Evolutionary conservation across 2,329 filamentous ascomycete species (phyloP).

Genomic region (Colletotrichum sp.): DNA sequence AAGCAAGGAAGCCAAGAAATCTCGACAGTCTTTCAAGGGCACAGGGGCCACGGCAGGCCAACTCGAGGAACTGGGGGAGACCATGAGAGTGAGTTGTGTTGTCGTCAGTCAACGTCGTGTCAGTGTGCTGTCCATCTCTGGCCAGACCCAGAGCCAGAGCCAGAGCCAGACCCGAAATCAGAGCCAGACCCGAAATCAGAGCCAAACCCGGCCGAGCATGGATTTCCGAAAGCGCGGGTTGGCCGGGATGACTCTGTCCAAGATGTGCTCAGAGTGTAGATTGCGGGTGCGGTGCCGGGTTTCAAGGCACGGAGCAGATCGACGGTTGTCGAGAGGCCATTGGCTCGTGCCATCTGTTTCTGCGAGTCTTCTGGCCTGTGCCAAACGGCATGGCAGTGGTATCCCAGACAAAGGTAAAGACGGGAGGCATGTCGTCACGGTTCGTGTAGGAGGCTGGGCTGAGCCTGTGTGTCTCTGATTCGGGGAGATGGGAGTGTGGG

Average conservation of each 20-base stretch:
- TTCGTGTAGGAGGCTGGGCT: slow-evolving; percentile 16
- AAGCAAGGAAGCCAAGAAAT: slow-evolving; percentile 9
- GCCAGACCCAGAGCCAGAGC: neutral
- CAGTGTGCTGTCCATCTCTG: neutral
- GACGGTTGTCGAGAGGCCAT: neutral
- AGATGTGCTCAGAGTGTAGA: neutral
- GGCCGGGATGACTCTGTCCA: slow-evolving; percentile 5
- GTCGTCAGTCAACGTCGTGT: neutral
- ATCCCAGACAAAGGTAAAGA: slow-evolving; percentile 5
- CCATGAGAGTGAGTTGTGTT: neutral
- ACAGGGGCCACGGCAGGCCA: neutral
- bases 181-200: neutral
- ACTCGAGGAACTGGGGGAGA: neutral
- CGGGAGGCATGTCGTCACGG: slow-evolving; percentile 16
- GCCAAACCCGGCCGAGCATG: neutral
- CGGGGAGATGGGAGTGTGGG: neutral
- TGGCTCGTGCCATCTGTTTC: slow-evolving; percentile 19
- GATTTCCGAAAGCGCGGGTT: neutral
- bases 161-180: neutral
- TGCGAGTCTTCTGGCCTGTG: neutral
- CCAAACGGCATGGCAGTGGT: neutral
- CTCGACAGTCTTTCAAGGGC: neutral
- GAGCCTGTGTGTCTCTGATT: slow-evolving; percentile 10
- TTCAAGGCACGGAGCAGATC: slow-evolving; percentile 18
- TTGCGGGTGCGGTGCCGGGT: slow-evolving; percentile 2